A percentile compares a stretch with the other conserved stretches of the same genome.
Evolutionary conservation across 2,329 filamentous ascomycete species (phyloP).

Genomic region (Ophiostoma tasmaniense): DNA sequence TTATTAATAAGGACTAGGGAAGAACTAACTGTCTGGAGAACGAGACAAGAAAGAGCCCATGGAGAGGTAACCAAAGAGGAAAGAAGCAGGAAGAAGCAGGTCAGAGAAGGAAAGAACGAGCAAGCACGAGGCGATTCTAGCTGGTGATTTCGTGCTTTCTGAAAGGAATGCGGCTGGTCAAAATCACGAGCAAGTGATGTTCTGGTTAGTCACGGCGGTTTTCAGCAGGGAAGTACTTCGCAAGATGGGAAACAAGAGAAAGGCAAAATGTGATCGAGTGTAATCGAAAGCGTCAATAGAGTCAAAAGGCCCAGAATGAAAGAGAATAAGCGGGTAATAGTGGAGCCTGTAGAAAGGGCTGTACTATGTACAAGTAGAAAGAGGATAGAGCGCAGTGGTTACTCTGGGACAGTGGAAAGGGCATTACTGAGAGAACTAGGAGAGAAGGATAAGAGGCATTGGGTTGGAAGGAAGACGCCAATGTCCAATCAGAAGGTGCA

Average conservation of each 20-base stretch:
- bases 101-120: background rate
- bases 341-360: background rate
- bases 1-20: background rate
- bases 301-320: background rate
- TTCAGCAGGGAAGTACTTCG: too few relatives aligned
- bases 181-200: background rate
- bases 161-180: background rate
- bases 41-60: background rate
- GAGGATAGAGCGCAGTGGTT: background rate
- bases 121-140: background rate
- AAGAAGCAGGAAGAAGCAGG: background rate
- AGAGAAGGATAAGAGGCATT: too few relatives aligned
- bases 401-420: too few relatives aligned
- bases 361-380: too few relatives aligned
- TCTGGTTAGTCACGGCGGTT: background rate
- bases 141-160: background rate
- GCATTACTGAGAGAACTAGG: background rate
- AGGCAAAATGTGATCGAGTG: background rate
- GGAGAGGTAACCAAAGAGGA: background rate
- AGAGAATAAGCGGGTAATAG: conserved; percentile 9
- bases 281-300: background rate
- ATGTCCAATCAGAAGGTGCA: background rate
- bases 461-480: too few relatives aligned
- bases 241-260: background rate
- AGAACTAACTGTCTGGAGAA: background rate